Base-by-base conservation (phyloP, 83 land plant species). In the Picea abies region DNA sequence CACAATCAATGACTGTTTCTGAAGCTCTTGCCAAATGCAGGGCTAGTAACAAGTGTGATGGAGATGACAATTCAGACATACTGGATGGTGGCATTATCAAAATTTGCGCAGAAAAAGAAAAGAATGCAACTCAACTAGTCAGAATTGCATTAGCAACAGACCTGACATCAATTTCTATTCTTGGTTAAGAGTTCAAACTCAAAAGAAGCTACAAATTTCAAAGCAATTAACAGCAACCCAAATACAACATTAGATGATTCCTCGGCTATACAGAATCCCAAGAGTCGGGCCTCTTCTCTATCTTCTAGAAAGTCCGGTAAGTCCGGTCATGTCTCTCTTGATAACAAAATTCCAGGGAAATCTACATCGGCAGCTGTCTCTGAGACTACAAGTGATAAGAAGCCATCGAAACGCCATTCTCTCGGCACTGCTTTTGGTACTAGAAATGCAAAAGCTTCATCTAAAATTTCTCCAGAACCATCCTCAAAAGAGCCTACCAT, bases 1-100 rank as follows among this genome's bases (percentile, higher is more conserved):
- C 86, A 9, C 84, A 88, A 68, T 79, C 88, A 49, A 84, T 58
- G 77, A 73, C 19, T 44, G 2, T 47, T n/a, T 73, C 77, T 23
- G 22, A 73, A 47, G 60, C 77, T 47, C 58, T 73, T 73, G 58
- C 58, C 11, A 73, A 44, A 47, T 73, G 58, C 47, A 73, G 77
- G 58, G 56, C 77, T 73, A 15, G 56, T 47, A 73, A 73, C 56
- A 73, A 44, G 58, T 10, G 47, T 35, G 58, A 73, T 22, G 56
- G 44, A 10, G 52, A 44, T 10, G 56, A 73, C 23, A 44, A 73
- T n/a, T 47, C 77, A 10, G 16, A 47, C 11, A 44, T 16, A n/a
- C 11, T 73, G 58, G 77, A 20, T 2, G 25, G 25, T 44, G 77
- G 47, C 26, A 0, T 44, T 9, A 22, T 73, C 25, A n/a, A 44